Conservation (phyloP, 768 basidiomycete species). For the Phanerochaete carnosa region DNA sequence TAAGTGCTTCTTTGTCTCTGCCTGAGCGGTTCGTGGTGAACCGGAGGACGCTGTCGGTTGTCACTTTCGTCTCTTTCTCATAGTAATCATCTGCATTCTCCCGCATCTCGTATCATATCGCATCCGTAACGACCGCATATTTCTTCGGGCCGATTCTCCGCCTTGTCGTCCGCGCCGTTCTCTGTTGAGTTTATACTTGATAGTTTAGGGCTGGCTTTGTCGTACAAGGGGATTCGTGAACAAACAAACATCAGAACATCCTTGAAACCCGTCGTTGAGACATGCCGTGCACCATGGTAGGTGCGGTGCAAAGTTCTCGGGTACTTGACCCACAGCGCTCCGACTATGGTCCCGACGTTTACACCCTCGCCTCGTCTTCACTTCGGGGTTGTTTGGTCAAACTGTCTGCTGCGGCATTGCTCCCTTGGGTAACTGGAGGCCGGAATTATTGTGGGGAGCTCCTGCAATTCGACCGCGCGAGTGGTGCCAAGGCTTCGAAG, state of each 20-base stretch:
- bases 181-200: neutral
- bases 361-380: neutral
- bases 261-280: neutral
- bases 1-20: slow-evolving; percentile 8
- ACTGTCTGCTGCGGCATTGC: too few relatives aligned
- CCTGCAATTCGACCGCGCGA: neutral
- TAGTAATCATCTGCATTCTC: slow-evolving; percentile 17
- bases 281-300: neutral
- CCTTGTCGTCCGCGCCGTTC: slow-evolving; percentile 8
- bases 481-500: neutral
- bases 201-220: neutral
- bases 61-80: slow-evolving; percentile 16
- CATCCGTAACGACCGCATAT: slow-evolving; percentile 8
- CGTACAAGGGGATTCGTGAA: neutral
- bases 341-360: neutral
- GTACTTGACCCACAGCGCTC: neutral
- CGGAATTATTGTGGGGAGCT: too few relatives aligned
- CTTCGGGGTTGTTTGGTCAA: too few relatives aligned
- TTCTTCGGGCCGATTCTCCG: slow-evolving; percentile 2
- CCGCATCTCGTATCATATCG: slow-evolving; percentile 27
- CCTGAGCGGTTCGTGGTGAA: neutral
- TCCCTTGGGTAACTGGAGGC: too few relatives aligned
- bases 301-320: neutral
- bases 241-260: slow-evolving; percentile 5
- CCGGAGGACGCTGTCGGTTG: neutral